phyloP scores from a whole-genome alignment of 73 alveolate species.

The Paramecium octaurelia region DNA sequence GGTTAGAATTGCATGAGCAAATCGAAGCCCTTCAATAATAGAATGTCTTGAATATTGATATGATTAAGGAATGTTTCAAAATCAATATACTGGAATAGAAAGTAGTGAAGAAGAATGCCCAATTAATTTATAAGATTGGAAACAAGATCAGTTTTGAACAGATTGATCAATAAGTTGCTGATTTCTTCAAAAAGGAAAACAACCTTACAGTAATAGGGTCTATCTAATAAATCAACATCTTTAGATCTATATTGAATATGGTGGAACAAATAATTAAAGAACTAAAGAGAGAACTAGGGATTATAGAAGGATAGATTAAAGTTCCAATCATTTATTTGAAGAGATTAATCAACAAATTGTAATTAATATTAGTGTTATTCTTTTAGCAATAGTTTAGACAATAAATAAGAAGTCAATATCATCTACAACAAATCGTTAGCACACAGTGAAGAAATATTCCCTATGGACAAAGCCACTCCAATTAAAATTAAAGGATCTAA shows the following conservation, averaged over 20 bases:
- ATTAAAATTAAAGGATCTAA: slow-evolving; percentile 54
- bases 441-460: slow-evolving; percentile 52
- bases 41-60: neutral
- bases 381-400: slow-evolving; percentile 37
- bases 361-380: neutral
- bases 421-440: slow-evolving; percentile 48
- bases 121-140: slow-evolving; percentile 44
- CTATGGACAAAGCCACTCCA: slow-evolving; percentile 24
- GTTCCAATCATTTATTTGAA: slow-evolving; percentile 52
- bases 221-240: neutral
- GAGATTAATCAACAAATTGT: slow-evolving; percentile 45
- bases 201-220: slow-evolving; percentile 54
- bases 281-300: slow-evolving; percentile 55
- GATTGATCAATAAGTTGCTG: slow-evolving; percentile 28
- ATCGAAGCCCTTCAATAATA: neutral
- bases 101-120: slow-evolving; percentile 2
- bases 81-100: slow-evolving; percentile 5
- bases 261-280: slow-evolving; percentile 37
- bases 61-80: slow-evolving; percentile 18
- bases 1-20: neutral
- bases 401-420: slow-evolving; percentile 45
- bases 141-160: slow-evolving; percentile 50
- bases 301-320: slow-evolving; percentile 54
- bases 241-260: neutral
- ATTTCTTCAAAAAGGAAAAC: slow-evolving; percentile 52